Conservation (phyloP, 2,329 filamentous ascomycete species). For the Ophiostoma quercus region DNA sequence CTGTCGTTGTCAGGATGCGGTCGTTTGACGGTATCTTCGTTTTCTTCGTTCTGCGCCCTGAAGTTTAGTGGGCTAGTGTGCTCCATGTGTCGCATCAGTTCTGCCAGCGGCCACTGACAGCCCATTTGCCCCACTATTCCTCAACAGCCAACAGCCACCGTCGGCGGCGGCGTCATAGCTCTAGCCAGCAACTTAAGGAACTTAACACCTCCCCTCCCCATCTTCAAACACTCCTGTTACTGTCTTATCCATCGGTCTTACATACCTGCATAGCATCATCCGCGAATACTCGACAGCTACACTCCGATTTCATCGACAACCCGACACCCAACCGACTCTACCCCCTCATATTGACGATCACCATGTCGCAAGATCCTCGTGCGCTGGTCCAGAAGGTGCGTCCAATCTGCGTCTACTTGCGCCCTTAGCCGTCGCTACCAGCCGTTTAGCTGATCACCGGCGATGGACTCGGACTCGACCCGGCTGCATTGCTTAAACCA, state of each 20-base stretch:
- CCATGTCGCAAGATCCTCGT: slow-evolving; percentile 58
- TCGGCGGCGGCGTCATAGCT: slow-evolving; percentile 18
- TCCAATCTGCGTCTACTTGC: slow-evolving; percentile 16
- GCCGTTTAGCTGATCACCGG: not conserved
- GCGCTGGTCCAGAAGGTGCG: slow-evolving; percentile 71
- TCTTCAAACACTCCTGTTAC: slow-evolving; percentile 9
- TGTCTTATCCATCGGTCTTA: not conserved
- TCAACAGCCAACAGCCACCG: slow-evolving; percentile 8
- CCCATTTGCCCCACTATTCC: not conserved
- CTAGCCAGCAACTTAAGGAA: not conserved
- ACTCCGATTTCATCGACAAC: not conserved
- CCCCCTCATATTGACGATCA: slow-evolving; percentile 5
- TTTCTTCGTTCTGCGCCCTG: not conserved
- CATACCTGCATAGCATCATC: slow-evolving; percentile 5
- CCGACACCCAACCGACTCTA: not conserved
- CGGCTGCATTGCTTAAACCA: not conserved
- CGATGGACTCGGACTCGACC: not conserved
- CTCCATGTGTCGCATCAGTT: slow-evolving; percentile 6
- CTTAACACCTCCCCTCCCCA: slow-evolving; percentile 8
- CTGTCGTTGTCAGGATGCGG: not conserved
- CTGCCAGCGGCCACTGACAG: slow-evolving; percentile 6
- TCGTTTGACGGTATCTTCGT: not conserved
- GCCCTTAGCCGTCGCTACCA: not conserved
- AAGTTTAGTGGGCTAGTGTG: not conserved
- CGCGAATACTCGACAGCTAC: not conserved